Evolutionary conservation across 73 alveolate genomes (phyloP).

Genomic region (Stentor roeselii): DNA sequence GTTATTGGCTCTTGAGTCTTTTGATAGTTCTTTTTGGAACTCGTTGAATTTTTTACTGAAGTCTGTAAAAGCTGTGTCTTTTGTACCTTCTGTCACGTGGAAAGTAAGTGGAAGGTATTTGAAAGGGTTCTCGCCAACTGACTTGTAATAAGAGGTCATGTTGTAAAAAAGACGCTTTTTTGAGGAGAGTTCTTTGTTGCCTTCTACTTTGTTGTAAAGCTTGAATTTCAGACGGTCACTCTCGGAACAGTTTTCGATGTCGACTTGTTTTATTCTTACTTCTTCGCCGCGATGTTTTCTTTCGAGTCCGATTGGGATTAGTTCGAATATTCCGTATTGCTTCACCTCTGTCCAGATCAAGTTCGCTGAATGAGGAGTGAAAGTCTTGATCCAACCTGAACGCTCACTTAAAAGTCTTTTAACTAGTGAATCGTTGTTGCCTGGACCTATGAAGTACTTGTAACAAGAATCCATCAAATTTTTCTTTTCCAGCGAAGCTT

Average conservation of each 20-base stretch:
- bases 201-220: conserved; percentile 59
- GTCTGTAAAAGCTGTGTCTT: conserved; percentile 49
- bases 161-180: conserved; percentile 76
- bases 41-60: conserved; percentile 43
- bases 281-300: background rate
- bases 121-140: conserved; percentile 51
- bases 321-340: background rate
- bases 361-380: conserved; percentile 9
- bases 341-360: conserved; percentile 5
- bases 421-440: conserved; percentile 18
- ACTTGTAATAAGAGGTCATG: conserved; percentile 60
- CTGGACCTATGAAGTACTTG: conserved; percentile 24
- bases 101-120: conserved; percentile 67
- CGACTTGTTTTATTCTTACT: background rate
- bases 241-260: background rate
- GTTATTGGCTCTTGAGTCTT: conserved; percentile 29
- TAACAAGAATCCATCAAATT: background rate
- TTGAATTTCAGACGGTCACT: conserved; percentile 18
- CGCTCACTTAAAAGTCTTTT: background rate
- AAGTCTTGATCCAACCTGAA: background rate
- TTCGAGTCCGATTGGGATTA: background rate
- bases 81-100: conserved; percentile 63
- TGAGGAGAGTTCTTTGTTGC: conserved; percentile 62
- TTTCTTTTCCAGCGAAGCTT: background rate
- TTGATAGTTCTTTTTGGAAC: background rate